Conservation (phyloP, 208 protist genomes). For the Leishmania gerbilli region DNA sequence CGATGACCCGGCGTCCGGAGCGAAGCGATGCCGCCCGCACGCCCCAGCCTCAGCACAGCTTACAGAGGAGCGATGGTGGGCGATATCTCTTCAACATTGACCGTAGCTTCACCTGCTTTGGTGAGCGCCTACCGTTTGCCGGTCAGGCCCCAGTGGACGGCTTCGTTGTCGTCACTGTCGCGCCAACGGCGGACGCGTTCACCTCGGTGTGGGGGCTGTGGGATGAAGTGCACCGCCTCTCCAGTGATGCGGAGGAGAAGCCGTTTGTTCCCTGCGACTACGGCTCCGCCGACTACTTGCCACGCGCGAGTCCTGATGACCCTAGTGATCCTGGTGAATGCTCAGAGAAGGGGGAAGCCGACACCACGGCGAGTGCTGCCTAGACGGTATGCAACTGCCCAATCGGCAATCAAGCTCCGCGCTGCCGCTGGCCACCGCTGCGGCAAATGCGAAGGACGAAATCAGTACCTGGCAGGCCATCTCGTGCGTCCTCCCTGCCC, state of each 20-base stretch:
- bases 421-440: background rate
- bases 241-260: slow-evolving; percentile 7
- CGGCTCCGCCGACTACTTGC: slow-evolving; percentile 16
- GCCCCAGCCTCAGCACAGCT: background rate
- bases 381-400: background rate
- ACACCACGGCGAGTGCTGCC: background rate
- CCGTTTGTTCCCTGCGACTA: slow-evolving; percentile 22
- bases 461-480: no score
- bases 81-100: slow-evolving; percentile 30
- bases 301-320: background rate
- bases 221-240: background rate
- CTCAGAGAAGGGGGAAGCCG: background rate
- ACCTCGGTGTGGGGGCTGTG: slow-evolving; percentile 6
- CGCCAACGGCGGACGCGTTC: slow-evolving; percentile 16
- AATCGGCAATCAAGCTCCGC: background rate
- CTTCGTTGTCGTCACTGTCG: slow-evolving; percentile 31
- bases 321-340: background rate
- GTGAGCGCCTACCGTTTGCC: slow-evolving; percentile 26
- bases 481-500: no score
- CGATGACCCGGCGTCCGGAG: background rate
- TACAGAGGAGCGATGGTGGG: background rate
- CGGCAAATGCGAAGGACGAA: no score
- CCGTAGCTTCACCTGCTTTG: slow-evolving; percentile 5
- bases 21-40: background rate
- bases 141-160: slow-evolving; percentile 27